A percentile compares a stretch with the other conserved stretches of the same genome.
Evolutionary conservation across 2,329 filamentous ascomycete species (phyloP).

Genomic region (Hawksworthiomyces lignivorus): DNA sequence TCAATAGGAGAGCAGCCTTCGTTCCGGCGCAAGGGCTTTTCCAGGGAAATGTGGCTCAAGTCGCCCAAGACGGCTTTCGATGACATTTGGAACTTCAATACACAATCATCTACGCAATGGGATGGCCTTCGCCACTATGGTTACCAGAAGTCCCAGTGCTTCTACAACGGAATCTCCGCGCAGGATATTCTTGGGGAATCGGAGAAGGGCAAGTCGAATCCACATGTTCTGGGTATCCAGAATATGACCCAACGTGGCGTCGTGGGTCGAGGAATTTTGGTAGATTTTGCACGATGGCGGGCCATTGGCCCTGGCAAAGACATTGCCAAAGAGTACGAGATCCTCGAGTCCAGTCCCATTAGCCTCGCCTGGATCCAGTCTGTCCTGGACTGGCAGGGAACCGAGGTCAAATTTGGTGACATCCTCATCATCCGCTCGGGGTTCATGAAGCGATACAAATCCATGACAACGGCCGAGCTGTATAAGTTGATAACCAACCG

Average conservation of each 20-base stretch:
- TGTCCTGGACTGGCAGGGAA: conserved; percentile 35
- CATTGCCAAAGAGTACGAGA: conserved; percentile 12
- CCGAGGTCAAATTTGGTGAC: conserved; percentile 39
- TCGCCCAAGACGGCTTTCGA: too few relatives aligned
- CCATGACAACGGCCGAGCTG: too few relatives aligned
- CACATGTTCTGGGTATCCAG: too few relatives aligned
- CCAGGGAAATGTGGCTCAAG: too few relatives aligned
- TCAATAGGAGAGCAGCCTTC: conserved; percentile 27
- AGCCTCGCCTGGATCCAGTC: conserved; percentile 32
- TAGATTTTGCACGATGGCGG: conserved; percentile 46
- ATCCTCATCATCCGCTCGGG: conserved; percentile 49
- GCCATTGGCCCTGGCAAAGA: conserved; percentile 28
- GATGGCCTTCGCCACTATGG: conserved; percentile 44
- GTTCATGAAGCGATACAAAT: too few relatives aligned
- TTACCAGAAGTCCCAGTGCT: conserved; percentile 7
- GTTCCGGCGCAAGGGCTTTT: conserved; percentile 33
- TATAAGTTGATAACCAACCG: too few relatives aligned
- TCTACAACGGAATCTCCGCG: conserved; percentile 17
- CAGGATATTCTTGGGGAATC: neutral
- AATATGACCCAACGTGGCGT: conserved; percentile 34
- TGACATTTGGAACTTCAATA: conserved; percentile 52
- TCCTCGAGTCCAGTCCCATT: conserved; percentile 34
- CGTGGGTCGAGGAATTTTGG: conserved; percentile 40
- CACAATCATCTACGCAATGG: conserved; percentile 51
- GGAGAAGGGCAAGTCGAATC: conserved; percentile 6